Percentiles rank a stretch among this genome's conserved stretches.
Conservation (phyloP, 345 rosid species). For the Arabidopsis arenosa region DNA sequence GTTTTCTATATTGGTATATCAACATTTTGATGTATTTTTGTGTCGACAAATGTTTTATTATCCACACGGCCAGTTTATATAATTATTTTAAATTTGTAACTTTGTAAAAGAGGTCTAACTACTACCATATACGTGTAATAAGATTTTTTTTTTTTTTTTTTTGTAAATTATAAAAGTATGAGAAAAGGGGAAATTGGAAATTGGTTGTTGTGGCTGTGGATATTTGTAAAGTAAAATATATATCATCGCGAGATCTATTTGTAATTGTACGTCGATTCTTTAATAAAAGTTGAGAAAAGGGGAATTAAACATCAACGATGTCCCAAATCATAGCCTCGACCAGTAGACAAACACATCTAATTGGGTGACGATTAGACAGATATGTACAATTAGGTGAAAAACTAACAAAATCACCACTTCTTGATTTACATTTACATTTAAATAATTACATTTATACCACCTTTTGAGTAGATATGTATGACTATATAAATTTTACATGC, state of each 20-base stretch:
- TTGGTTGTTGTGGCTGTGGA: constrained; percentile 8
- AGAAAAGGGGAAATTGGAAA: constrained; percentile 6
- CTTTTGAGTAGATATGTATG: not conserved
- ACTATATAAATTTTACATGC: not conserved
- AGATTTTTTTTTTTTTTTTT: not conserved
- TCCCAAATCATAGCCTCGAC: constrained; percentile 18
- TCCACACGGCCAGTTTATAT: constrained; percentile 12
- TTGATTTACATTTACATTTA: not conserved
- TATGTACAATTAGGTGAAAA: not conserved
- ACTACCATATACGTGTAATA: not conserved
- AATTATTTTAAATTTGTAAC: not conserved
- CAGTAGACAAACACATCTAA: constrained; percentile 13
- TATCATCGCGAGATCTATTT: not conserved
- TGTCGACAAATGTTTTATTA: constrained; percentile 17
- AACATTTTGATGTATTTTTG: not conserved
- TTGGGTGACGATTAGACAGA: constrained; percentile 9
- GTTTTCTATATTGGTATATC: not conserved
- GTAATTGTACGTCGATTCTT: not conserved
- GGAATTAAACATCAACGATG: constrained; percentile 19
- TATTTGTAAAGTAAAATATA: not conserved
- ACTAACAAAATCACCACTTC: not conserved
- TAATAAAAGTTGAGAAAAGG: not conserved
- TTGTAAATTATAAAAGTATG: not conserved
- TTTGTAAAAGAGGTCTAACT: constrained; percentile 11
- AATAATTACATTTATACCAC: not conserved